Evolutionary conservation across 805 yeast species (phyloP), one percentile per base, ranked within the genome.

Genomic region (Cyberlindnera galapagoensis): DNA sequence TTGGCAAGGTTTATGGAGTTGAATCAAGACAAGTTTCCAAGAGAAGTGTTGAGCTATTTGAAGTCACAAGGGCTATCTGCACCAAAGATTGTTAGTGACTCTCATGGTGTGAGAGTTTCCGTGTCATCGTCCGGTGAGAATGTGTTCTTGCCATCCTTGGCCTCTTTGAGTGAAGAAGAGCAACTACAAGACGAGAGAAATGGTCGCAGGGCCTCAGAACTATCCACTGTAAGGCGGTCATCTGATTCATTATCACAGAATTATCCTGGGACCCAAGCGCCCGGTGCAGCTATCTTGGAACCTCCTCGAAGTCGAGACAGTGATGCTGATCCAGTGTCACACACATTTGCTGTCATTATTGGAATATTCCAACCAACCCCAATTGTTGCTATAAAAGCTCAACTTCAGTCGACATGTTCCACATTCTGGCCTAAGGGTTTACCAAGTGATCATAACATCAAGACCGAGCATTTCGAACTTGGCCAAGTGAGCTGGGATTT

Each of bases 401-500:
- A 65, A 31, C 56, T 75, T 31, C 62, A 57, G 34, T 63, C 76
- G 2, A 39, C 54, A 5, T 62, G 67, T 6, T 58, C 63, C 32
- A 60, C 71, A 4, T 52, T 63, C 35, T 75, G 81, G 81, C 73
- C 73, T 5, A 57, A 63, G 22, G 73, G 72, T 9, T 71, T 74
- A 11, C 72, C 73, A 2, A 67, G 68, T 24, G 62, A 66, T 31
- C 65, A 64, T 33, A 36, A 58, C 4, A 61, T 59, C 24, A 51
- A 54, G 21, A 67, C 60, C 36, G 81, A 75, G 41, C 56, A 55
- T 27, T 74, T 69, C 47, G 63, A 62, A 26, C 55, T 71, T 6
- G 79, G 79, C 3, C 51, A 55, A 17, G 35, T 64, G 38, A 62
- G 59, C 24, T 74, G 80, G 80, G 50, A 51, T n/a, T 48, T 67